Percentiles rank a stretch among this genome's conserved stretches.
phyloP scores from a whole-genome alignment of 768 basidiomycete species.

The Kondoa subrosea region DNA sequence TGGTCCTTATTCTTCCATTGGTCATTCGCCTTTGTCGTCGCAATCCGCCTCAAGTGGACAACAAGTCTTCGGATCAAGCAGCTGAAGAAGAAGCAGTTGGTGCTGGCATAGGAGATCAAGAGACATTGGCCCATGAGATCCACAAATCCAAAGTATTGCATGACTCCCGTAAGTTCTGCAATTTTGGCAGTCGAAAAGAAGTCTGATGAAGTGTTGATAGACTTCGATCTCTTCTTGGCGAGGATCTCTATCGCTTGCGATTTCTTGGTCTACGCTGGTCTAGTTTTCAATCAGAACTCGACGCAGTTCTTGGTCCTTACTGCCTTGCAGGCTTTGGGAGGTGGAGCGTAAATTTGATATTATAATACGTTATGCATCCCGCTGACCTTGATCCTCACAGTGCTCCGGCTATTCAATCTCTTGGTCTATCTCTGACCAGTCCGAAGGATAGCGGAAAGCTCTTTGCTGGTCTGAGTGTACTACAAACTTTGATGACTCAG shows the following conservation, averaged over 20 bases:
- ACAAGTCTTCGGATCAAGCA: not conserved
- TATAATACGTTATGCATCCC: not conserved
- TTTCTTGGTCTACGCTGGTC: constrained; percentile 17
- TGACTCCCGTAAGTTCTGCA: constrained; percentile 18
- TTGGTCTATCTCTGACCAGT: constrained; percentile 24
- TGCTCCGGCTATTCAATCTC: constrained; percentile 24
- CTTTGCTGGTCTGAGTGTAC: constrained; percentile 21
- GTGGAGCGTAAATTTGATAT: constrained; percentile 15
- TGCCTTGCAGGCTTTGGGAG: constrained; percentile 18
- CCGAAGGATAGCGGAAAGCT: constrained; percentile 24
- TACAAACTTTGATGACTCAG: constrained; percentile 18
- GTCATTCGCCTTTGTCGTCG: constrained; percentile 19
- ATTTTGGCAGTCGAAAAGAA: not conserved
- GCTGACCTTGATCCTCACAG: not conserved
- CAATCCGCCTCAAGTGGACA: not conserved
- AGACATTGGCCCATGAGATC: constrained; percentile 18
- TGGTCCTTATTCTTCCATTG: constrained; percentile 25
- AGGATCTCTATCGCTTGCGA: constrained; percentile 21
- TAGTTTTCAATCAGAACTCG: constrained; percentile 16
- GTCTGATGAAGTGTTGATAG: constrained; percentile 13
- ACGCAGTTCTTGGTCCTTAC: constrained; percentile 21
- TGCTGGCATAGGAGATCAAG: not conserved
- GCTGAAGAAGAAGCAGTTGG: not conserved
- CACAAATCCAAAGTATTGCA: constrained; percentile 14
- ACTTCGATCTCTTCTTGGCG: constrained; percentile 27